Conservation (phyloP, 169 alveolate genomes). For the Perkinsus marinus region DNA sequence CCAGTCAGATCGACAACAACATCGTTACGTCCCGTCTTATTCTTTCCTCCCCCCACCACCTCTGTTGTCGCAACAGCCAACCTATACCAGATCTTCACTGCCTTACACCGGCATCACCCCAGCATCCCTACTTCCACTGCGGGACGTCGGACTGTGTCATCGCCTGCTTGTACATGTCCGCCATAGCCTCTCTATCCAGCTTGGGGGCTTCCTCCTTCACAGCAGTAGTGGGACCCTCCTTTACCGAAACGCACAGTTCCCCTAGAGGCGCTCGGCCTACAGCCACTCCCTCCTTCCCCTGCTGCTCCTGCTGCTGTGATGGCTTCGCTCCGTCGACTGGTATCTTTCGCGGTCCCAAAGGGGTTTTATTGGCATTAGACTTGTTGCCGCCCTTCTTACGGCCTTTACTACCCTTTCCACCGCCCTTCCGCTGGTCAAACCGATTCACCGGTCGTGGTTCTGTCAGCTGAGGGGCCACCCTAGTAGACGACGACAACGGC, state of each 20-base stretch:
- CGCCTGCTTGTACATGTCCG: not conserved
- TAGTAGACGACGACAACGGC: not conserved
- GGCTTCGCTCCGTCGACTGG: not conserved
- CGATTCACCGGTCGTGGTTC: not conserved
- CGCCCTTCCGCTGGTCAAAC: not conserved
- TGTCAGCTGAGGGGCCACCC: not conserved
- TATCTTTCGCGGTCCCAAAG: not conserved
- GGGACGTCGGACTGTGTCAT: not conserved
- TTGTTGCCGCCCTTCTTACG: not conserved
- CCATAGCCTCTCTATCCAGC: not conserved
- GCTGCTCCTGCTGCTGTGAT: not conserved
- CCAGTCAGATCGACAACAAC: not conserved
- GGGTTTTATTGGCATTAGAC: not conserved
- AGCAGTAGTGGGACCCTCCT: not conserved
- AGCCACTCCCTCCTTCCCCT: too few species aligned
- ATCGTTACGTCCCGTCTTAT: too few species aligned
- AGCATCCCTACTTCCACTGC: not conserved
- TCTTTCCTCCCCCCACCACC: not conserved
- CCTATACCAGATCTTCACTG: not conserved
- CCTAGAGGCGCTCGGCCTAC: not conserved
- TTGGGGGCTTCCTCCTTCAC: not conserved
- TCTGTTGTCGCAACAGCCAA: not conserved
- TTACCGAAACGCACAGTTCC: not conserved
- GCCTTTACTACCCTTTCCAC: not conserved
- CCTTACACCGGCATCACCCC: not conserved